These are phyloP conservation scores for Neonothopanus nambi DNA, from an alignment of 1,284 basidiomycete genomes.

Conservation along the genomic window DNA sequence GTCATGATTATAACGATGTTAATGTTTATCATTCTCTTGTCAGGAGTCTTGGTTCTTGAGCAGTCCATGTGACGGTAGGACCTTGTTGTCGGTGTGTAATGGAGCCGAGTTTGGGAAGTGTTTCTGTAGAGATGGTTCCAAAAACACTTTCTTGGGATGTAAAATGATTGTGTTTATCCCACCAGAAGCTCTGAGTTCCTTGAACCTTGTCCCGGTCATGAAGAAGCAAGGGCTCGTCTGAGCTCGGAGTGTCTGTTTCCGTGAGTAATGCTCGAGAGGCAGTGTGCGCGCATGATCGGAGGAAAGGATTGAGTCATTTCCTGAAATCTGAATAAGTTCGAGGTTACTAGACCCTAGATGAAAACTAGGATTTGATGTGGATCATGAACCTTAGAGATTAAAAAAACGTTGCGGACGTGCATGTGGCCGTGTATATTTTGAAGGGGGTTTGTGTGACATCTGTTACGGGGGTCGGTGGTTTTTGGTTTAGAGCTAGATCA, in stretches of 20 bases:
- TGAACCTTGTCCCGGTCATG: neutral
- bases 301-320: neutral
- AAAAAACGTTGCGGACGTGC: slow-evolving; percentile 37
- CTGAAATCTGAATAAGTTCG: too few species aligned
- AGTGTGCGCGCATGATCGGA: neutral
- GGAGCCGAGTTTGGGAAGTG: neutral
- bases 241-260: neutral
- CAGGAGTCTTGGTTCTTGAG: neutral
- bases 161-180: too few species aligned
- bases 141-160: too few species aligned
- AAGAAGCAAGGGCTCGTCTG: neutral
- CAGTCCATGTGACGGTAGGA: slow-evolving; percentile 6
- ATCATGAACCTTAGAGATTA: slow-evolving; percentile 26
- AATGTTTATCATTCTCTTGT: neutral
- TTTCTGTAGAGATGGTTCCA: neutral
- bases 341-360: slow-evolving; percentile 13
- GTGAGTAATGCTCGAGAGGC: neutral
- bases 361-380: slow-evolving; percentile 4
- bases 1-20: slow-evolving; percentile 5
- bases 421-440: slow-evolving; percentile 2
- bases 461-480: slow-evolving; percentile 3
- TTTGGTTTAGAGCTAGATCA: neutral
- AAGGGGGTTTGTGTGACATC: slow-evolving; percentile 3
- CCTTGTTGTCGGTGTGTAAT: slow-evolving; percentile 2
- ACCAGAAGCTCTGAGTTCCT: too few species aligned